Evolutionary conservation across 2,329 filamentous ascomycete species (phyloP).

Genomic region (Colletotrichum cereale): DNA sequence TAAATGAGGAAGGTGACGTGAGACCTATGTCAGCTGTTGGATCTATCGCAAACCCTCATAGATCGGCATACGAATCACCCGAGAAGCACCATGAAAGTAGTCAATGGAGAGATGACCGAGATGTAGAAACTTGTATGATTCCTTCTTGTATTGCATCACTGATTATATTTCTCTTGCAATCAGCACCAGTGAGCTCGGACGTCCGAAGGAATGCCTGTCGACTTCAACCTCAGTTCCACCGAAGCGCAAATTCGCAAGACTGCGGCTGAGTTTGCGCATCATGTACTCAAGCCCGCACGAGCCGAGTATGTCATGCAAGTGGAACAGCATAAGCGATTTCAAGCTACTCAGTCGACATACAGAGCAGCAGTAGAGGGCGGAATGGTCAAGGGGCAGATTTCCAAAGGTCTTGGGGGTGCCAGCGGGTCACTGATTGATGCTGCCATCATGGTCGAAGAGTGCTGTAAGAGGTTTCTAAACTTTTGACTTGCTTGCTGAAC

Average conservation of each 20-base stretch:
- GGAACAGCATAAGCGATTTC: background rate
- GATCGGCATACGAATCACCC: background rate
- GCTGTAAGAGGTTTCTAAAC: constrained; percentile 51
- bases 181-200: background rate
- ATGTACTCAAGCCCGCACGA: background rate
- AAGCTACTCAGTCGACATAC: background rate
- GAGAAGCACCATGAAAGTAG: background rate
- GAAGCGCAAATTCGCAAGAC: background rate
- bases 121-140: background rate
- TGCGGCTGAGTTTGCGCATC: background rate
- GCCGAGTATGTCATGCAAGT: background rate
- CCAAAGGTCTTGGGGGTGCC: constrained; percentile 59
- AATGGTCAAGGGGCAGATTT: constrained; percentile 60
- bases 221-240: background rate
- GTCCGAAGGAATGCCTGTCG: background rate
- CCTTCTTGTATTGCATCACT: background rate
- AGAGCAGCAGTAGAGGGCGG: background rate
- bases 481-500: no score
- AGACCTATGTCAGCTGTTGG: background rate
- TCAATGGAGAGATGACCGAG: no score
- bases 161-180: no score
- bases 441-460: constrained; percentile 64
- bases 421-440: constrained; percentile 60
- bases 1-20: background rate
- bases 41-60: background rate